Base-by-base conservation (phyloP, 148 eudicot genomes). In the Arbutus unedo region DNA sequence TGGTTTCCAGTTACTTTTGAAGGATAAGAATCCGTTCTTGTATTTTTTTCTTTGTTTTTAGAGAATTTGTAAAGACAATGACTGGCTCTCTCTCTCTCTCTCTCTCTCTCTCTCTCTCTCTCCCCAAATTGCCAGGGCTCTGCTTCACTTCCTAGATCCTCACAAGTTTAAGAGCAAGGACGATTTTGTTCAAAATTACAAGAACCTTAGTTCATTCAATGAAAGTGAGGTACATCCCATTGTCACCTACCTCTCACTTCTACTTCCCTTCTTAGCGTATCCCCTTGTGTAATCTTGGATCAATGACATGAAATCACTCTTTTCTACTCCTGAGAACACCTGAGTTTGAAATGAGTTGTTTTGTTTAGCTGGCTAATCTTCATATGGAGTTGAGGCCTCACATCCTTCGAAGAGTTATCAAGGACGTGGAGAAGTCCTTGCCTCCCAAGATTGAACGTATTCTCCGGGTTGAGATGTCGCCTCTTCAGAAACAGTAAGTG, bases 371-470 rank as follows among this genome's bases (percentile, higher is more conserved):
- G 88, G 93, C 97, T 54, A 97, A 94, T 92, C 97, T 97, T 84
- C 99, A 97, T 79, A 90, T 87, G 98, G 99, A 97, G 84, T 85
- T 94, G 90, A 92, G 98, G 89, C 99, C 99, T 82, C 99, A 97
- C 87, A 94, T 97, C 50, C 96, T 97, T 57, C 88, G 99, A 71
- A 93, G 99, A 90, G 96, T 97, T 71, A 97, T 97, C 76, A 97
- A 97, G 89, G 99, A 97, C 81, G 99, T 97, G 51, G 99, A 97
- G 92, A 97, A 93, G 87, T 97, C 99, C 38, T 89, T 97, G 88
- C 99, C 99, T 62, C 99, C 99, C 44, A 97, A 97, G 83, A 97
- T 97, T 78, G 99, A 97, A 81, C 97, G 98, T 66, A 95, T 97
- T 82, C 95, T 97, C 9, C 89, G 99, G 89, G 93, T 97, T 74